A percentile compares a stretch with the other conserved stretches of the same genome.
These are phyloP conservation scores for Saccharomyces hybrid DNA, from an alignment of 1,139 yeast species.

Conservation along the genomic window DNA sequence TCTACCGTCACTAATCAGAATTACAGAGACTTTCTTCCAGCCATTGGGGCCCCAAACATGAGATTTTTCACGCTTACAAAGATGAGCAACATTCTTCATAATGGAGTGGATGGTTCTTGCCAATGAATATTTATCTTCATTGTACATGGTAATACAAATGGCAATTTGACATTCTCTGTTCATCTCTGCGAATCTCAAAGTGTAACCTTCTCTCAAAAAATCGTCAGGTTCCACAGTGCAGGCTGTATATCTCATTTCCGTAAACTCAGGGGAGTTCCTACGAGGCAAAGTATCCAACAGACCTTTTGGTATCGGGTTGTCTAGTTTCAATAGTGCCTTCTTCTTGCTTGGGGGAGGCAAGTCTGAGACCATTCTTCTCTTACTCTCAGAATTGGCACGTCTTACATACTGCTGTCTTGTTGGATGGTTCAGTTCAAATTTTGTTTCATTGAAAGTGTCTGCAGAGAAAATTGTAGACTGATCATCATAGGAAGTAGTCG, in stretches of 20 bases:
- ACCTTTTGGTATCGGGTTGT: conserved; percentile 88
- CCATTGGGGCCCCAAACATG: conserved; percentile 91
- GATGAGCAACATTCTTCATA: conserved; percentile 82
- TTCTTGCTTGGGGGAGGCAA: conserved; percentile 44
- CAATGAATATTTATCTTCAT: conserved; percentile 81
- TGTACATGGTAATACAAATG: conserved; percentile 90
- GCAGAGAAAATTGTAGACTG: conserved; percentile 31
- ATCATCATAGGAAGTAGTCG: conserved; percentile 21
- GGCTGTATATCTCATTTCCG: conserved; percentile 91
- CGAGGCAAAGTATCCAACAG: conserved; percentile 69
- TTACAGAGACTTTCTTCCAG: conserved; percentile 91
- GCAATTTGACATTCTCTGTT: conserved; percentile 86
- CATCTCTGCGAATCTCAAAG: conserved; percentile 72
- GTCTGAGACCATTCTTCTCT: conserved; percentile 46
- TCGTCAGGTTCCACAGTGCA: conserved; percentile 86
- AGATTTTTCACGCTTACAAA: conserved; percentile 71
- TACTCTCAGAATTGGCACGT: conserved; percentile 49
- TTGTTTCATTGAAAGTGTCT: conserved; percentile 33
- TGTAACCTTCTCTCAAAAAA: conserved; percentile 72
- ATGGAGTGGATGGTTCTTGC: conserved; percentile 92
- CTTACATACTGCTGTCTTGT: conserved; percentile 41
- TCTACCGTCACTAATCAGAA: conserved; percentile 90
- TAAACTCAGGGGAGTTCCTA: conserved; percentile 83
- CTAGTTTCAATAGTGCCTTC: conserved; percentile 65
- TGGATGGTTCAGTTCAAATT: conserved; percentile 35